phyloP scores from a whole-genome alignment of 2,329 filamentous ascomycete species.

The Fusarium mundagurra region DNA sequence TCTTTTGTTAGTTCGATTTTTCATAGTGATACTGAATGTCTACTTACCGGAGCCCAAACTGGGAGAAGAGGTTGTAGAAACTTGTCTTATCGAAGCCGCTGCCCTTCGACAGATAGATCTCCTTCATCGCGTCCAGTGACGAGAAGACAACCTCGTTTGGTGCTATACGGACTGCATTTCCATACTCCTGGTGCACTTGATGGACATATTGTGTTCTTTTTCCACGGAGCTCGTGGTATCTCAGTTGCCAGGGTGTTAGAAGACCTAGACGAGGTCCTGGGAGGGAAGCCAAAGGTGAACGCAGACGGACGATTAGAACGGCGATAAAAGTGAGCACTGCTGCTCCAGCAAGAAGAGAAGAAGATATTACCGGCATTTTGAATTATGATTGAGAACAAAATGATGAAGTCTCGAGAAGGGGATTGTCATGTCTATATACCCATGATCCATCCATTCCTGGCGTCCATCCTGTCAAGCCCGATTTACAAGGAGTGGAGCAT shows the following conservation, averaged over 20 bases:
- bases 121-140: conserved; percentile 17
- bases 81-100: conserved; percentile 27
- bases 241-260: conserved; percentile 6
- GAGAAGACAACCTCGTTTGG: conserved; percentile 31
- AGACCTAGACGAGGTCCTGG: conserved; percentile 21
- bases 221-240: conserved; percentile 18
- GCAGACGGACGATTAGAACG: not conserved
- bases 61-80: conserved; percentile 23
- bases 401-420: not conserved
- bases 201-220: conserved; percentile 26
- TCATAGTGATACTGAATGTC: rapidly evolving
- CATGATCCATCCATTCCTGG: not conserved
- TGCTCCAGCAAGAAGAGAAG: not conserved
- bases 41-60: conserved; percentile 17
- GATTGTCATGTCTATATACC: not conserved
- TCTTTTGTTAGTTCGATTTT: rapidly evolving
- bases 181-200: conserved; percentile 8
- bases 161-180: conserved; percentile 10
- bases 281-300: conserved; percentile 12
- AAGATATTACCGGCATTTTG: not conserved
- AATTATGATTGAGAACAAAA: too few species aligned
- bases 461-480: not conserved
- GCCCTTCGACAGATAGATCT: conserved; percentile 27
- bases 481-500: not conserved
- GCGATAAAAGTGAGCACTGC: not conserved